These are phyloP conservation scores for Alternaria brassicae DNA, from an alignment of 2,329 filamentous ascomycete species.

Conservation along the genomic window DNA sequence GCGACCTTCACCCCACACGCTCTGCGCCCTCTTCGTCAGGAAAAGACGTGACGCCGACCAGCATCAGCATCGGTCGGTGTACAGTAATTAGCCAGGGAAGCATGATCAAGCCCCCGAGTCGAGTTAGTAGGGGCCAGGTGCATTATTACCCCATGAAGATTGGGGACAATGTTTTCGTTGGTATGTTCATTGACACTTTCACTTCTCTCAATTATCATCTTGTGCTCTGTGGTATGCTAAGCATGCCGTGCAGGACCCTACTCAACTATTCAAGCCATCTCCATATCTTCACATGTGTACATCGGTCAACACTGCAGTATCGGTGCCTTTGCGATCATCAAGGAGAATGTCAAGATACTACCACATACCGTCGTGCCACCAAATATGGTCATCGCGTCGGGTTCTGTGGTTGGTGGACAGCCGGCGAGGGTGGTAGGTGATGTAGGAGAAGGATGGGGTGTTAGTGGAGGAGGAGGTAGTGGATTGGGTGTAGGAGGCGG, in stretches of 20 bases:
- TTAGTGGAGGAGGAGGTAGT: constrained; percentile 45
- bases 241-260: constrained; percentile 44
- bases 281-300: constrained; percentile 83
- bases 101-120: constrained; percentile 81
- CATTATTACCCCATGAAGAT: constrained; percentile 90
- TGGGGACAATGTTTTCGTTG: constrained; percentile 93
- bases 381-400: constrained; percentile 91
- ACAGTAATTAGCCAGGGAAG: constrained; percentile 83
- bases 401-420: constrained; percentile 77
- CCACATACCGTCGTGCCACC: constrained; percentile 84
- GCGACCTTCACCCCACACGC: constrained; percentile 70
- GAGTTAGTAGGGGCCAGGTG: constrained; percentile 76
- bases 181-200: constrained; percentile 55
- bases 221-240: not conserved
- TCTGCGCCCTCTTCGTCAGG: constrained; percentile 44
- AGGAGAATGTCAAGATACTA: constrained; percentile 88
- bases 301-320: constrained; percentile 80
- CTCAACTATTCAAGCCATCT: constrained; percentile 81
- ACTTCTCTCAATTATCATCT: not conserved
- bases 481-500: constrained; percentile 48
- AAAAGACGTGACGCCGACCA: constrained; percentile 51
- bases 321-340: constrained; percentile 87
- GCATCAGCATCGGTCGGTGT: constrained; percentile 89
- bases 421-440: constrained; percentile 59
- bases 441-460: constrained; percentile 61